Evolutionary conservation across 192 early-diverging fungal species (phyloP), one percentile per base, ranked within the genome.

Genomic region (Linnemannia hyalina): DNA sequence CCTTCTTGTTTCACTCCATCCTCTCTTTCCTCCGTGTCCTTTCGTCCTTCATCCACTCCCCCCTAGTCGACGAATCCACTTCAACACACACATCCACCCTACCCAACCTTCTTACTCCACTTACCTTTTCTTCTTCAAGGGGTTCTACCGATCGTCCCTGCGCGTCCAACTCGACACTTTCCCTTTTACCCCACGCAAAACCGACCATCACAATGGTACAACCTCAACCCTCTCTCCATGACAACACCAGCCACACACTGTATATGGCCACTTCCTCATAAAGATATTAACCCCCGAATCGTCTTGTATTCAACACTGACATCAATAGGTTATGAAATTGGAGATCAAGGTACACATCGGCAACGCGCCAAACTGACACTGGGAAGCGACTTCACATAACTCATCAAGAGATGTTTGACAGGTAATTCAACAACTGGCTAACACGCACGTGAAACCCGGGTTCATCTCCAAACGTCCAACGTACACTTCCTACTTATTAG

Each of bases 271-370:
- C 49, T 1, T 22, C 5, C 5, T 18, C 49, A 5, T 52, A 52
- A 20, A 16, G 16, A 20, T 29, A 32, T 65, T 65, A 65, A 65
- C 60, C 57, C 11, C 6, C 55, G 22, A 26, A 6, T 26, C n/a
- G 16, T 18, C 60, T 32, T 65, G 11, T 65, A 29, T 15, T 10
- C 32, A 7, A 15, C 60, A 16, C n/a, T 65, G n/a, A 16, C 13
- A 41, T 52, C 36, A 9, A n/a, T 68, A 88, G 88, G 82, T 79
- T 35, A 88, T 88, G 88, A 78, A 84, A 85, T 52, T 88, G 42
- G 88, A 88, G 76, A 88, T 88, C 88, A 88, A 88, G 82, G 88
- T 88, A 88, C 65, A 2, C 35, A 11, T 36, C 26, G 41, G 29
- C 74, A 54, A 42, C 47, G 60, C 54, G 29, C 32, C 26, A 41